These are phyloP conservation scores for Colletotrichum simmondsii DNA, from an alignment of 2,329 filamentous ascomycete species.

Conservation along the genomic window DNA sequence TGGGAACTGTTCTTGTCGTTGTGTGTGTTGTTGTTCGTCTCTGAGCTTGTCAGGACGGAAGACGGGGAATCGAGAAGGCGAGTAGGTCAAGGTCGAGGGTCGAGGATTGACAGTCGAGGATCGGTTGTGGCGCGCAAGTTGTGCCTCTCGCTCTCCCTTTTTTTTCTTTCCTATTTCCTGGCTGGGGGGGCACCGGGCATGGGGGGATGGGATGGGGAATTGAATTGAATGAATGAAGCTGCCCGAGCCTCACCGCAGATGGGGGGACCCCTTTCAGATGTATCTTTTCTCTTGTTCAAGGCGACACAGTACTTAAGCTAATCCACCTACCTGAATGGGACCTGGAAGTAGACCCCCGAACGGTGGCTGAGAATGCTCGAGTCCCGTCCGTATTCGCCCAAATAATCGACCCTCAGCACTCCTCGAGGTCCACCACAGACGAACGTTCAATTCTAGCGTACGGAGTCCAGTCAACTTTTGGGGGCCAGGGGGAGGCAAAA, in stretches of 20 bases:
- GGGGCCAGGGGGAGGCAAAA: conserved; percentile 6
- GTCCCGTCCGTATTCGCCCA: conserved; percentile 23
- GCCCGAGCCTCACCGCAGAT: conserved; percentile 29
- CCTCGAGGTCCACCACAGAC: conserved; percentile 19
- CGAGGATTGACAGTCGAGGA: background rate
- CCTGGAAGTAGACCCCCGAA: conserved; percentile 11
- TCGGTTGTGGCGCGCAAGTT: conserved; percentile 20
- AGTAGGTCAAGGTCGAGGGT: background rate
- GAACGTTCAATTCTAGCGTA: background rate
- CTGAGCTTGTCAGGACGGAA: conserved; percentile 15
- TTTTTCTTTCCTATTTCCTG: conserved; percentile 9
- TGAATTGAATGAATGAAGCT: conserved; percentile 25
- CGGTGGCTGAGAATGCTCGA: conserved; percentile 3
- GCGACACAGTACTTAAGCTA: background rate
- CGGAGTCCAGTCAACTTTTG: background rate
- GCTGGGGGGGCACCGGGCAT: conserved; percentile 1
- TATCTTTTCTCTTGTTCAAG: background rate
- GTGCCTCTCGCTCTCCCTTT: conserved; percentile 24
- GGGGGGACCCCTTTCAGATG: conserved; percentile 18
- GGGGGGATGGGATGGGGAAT: conserved; percentile 21
- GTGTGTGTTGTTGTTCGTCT: conserved; percentile 6
- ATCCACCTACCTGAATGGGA: conserved; percentile 7
- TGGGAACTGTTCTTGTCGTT: conserved; percentile 6
- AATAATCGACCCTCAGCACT: conserved; percentile 12
- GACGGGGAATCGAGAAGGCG: conserved; percentile 8